phyloP scores from a whole-genome alignment of 2,329 filamentous ascomycete species.

The Alternaria sp. region DNA sequence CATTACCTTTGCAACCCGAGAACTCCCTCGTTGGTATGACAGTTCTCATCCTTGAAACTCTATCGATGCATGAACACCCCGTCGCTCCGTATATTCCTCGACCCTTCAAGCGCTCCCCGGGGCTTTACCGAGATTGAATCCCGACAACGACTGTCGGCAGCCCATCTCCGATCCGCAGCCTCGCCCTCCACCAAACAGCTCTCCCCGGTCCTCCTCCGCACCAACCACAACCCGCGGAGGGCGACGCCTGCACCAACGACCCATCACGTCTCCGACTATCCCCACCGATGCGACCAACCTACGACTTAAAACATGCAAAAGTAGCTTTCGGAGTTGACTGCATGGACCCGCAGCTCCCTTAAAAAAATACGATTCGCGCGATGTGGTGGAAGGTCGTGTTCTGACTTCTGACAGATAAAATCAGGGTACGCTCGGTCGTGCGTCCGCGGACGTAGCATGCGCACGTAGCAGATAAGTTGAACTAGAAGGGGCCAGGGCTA shows the following conservation, averaged over 20 bases:
- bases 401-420: not conserved
- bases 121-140: not conserved
- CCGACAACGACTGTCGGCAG: not conserved
- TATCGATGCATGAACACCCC: conserved; percentile 2
- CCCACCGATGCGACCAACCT: not conserved
- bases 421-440: not conserved
- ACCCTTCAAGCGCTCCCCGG: not conserved
- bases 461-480: not conserved
- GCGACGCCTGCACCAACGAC: not conserved
- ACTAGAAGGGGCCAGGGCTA: not conserved
- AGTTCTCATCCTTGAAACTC: conserved; percentile 1
- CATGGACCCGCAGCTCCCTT: not conserved
- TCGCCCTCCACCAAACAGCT: not conserved
- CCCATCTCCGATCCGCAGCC: conserved; percentile 1
- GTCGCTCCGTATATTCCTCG: not conserved
- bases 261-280: not conserved
- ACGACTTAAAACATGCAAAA: not conserved
- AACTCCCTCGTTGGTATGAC: not conserved
- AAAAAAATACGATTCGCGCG: not conserved
- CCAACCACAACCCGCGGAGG: conserved; percentile 11
- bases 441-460: not conserved
- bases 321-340: conserved; percentile 4
- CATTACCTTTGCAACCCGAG: not conserved
- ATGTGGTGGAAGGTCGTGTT: not conserved
- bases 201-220: conserved; percentile 5